Evolutionary conservation across 208 protist species (phyloP).

Genomic region (Zelonia costaricensis): DNA sequence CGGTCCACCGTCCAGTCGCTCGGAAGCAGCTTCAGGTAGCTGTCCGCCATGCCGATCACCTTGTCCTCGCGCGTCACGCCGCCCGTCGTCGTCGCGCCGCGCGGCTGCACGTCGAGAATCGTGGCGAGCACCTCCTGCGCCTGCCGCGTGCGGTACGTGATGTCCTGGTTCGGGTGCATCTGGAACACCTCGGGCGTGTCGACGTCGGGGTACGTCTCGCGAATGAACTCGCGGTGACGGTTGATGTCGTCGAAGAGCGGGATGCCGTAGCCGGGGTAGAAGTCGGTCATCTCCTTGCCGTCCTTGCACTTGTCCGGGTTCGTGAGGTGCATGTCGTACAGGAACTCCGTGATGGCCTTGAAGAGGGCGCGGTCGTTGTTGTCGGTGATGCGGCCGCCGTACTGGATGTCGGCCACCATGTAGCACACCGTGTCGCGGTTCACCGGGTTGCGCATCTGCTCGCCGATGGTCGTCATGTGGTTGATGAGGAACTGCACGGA

Average conservation of each 20-base stretch:
- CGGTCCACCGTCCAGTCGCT: slow-evolving; percentile 90
- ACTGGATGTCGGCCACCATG: slow-evolving; percentile 99
- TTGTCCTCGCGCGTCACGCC: slow-evolving; percentile 94
- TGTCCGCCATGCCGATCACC: slow-evolving; percentile 89
- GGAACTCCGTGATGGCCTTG: slow-evolving; percentile 97
- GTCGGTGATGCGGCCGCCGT: slow-evolving; percentile 99
- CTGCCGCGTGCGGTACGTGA: slow-evolving; percentile 93
- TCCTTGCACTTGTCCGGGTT: slow-evolving; percentile 89
- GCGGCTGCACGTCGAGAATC: slow-evolving; percentile 97
- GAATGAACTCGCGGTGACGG: slow-evolving; percentile 92
- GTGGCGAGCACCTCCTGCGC: slow-evolving; percentile 93
- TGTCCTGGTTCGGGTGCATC: slow-evolving; percentile 97
- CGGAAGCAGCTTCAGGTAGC: slow-evolving; percentile 92
- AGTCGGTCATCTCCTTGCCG: slow-evolving; percentile 80
- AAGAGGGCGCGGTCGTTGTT: slow-evolving; percentile 98
- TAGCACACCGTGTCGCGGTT: slow-evolving; percentile 96
- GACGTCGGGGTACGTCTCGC: slow-evolving; percentile 94
- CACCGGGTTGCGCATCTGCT: slow-evolving; percentile 92
- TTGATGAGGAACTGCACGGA: slow-evolving; percentile 98
- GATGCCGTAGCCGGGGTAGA: slow-evolving; percentile 87
- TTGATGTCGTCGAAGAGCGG: slow-evolving; percentile 94
- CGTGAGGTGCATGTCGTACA: slow-evolving; percentile 91
- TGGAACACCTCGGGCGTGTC: slow-evolving; percentile 98
- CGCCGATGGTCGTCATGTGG: slow-evolving; percentile 96
- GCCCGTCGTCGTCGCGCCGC: slow-evolving; percentile 80